Percentiles rank a stretch among this genome's conserved stretches.
Conservation (phyloP, 2,329 filamentous ascomycete species). For the Ascocoryne sarcoides region DNA sequence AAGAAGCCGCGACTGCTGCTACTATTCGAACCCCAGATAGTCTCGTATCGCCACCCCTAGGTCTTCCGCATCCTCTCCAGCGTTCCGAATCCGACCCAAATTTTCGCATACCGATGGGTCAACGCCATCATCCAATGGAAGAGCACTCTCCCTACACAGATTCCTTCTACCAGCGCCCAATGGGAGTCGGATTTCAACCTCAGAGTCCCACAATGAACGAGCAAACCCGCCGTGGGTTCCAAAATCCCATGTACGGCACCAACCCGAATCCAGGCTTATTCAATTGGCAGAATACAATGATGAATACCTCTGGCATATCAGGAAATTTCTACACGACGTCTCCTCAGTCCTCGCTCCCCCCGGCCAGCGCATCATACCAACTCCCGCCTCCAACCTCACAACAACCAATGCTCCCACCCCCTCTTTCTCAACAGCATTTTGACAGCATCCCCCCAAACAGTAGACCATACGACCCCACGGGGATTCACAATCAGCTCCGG, state of each 20-base stretch:
- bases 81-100: not conserved
- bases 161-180: not conserved
- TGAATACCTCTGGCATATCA: not conserved
- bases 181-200: not conserved
- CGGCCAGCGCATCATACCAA: not conserved
- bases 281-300: conserved; percentile 1
- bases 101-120: not conserved
- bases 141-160: conserved; percentile 1
- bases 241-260: not conserved
- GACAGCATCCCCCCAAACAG: not conserved
- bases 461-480: not conserved
- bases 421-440: conserved; percentile 1
- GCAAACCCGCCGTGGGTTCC: not conserved
- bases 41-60: not conserved
- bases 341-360: not conserved
- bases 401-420: not conserved
- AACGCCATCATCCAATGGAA: not conserved
- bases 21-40: not conserved
- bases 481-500: not conserved
- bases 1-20: not conserved
- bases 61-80: not conserved
- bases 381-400: not conserved
- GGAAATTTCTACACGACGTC: not conserved
- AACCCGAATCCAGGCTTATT: not conserved
- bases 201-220: conserved; percentile 1